Evolutionary conservation across 495 filamentous ascomycete genomes (phyloP).

Genomic region (Tuber indicum): DNA sequence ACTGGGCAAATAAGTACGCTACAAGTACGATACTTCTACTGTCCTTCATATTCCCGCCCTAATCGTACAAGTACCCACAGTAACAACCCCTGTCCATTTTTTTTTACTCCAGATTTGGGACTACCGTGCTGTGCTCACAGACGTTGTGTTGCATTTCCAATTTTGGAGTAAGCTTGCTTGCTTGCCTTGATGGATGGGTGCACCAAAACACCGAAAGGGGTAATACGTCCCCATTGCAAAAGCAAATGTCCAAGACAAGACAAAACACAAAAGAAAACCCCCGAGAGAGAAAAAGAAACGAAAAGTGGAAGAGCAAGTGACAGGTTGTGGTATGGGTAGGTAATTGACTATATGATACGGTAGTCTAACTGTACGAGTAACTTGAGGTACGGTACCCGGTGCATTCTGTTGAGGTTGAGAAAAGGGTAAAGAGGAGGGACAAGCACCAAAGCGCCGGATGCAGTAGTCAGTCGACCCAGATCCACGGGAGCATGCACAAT

Average conservation of each 20-base stretch:
- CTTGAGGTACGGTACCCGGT: not conserved
- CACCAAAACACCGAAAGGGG: not conserved
- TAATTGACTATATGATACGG: not conserved
- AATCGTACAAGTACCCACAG: not conserved
- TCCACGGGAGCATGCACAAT: conserved; percentile 1
- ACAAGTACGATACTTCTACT: not conserved
- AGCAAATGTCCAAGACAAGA: conserved; percentile 1
- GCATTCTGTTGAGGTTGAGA: not conserved
- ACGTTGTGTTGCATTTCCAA: not conserved
- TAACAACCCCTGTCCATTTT: not conserved
- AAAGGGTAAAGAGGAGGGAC: not conserved
- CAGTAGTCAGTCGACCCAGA: not conserved
- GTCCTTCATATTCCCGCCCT: not conserved
- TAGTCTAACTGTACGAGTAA: not conserved
- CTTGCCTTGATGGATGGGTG: not conserved
- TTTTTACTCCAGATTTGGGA: not conserved
- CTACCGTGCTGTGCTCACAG: not conserved
- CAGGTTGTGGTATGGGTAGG: not conserved
- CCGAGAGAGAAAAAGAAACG: not conserved
- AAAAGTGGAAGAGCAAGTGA: not conserved
- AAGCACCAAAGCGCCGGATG: conserved; percentile 2
- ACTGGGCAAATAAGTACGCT: not conserved
- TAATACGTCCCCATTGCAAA: not conserved
- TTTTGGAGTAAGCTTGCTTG: not conserved
- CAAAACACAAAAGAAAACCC: not conserved